Evolutionary conservation across 345 rosid genomes (phyloP).

Genomic region (Citrus inodora): DNA sequence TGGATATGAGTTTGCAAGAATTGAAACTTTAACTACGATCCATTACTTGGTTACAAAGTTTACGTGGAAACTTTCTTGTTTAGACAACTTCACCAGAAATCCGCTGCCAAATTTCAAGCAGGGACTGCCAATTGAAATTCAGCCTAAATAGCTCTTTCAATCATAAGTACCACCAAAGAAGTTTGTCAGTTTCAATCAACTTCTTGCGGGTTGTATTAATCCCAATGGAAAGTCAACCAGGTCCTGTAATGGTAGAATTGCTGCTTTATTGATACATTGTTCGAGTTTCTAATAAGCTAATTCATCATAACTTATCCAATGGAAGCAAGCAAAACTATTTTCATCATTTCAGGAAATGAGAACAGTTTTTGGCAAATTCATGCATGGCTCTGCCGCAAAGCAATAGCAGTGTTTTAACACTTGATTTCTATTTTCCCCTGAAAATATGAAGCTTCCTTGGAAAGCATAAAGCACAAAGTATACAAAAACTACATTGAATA

Average conservation of each 20-base stretch:
- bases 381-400: not conserved
- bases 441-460: not conserved
- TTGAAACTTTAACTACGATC: slow-evolving; percentile 25
- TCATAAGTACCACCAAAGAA: not conserved
- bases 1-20: slow-evolving; percentile 31
- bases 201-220: not conserved
- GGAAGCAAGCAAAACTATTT: not conserved
- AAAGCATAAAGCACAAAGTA: not conserved
- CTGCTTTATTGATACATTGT: not conserved
- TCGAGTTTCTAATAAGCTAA: not conserved
- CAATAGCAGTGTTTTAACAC: not conserved
- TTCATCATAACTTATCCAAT: not conserved
- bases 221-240: not conserved
- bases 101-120: not conserved
- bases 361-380: not conserved
- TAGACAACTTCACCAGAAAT: not conserved
- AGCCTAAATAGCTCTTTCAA: not conserved
- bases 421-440: not conserved
- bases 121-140: not conserved
- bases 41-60: slow-evolving; percentile 28
- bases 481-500: not conserved
- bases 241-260: not conserved
- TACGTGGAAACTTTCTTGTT: slow-evolving; percentile 18
- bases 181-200: not conserved
- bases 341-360: not conserved